phyloP scores from a whole-genome alignment of 2,329 filamentous ascomycete genomes.

The Arthrobotrys entomopaga region DNA sequence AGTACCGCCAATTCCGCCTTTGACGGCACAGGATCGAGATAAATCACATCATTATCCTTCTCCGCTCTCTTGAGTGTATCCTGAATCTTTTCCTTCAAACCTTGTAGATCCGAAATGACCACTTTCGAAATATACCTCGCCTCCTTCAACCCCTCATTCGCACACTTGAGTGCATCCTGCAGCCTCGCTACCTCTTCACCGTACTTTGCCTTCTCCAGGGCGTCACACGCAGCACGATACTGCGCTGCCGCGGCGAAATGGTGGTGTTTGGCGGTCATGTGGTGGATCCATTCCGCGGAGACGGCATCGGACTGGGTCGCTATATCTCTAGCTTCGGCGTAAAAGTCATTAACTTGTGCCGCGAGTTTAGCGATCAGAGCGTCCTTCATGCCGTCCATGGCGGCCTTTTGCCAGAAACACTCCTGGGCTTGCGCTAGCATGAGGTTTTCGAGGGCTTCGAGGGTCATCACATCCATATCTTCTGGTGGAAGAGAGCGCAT shows the following conservation, averaged over 20 bases:
- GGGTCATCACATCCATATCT: conserved; percentile 90
- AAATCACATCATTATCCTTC: conserved; percentile 96
- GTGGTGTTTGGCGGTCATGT: conserved; percentile 95
- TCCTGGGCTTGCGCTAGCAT: conserved; percentile 94
- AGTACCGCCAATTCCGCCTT: conserved; percentile 88
- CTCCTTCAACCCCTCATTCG: conserved; percentile 87
- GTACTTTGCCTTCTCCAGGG: conserved; percentile 90
- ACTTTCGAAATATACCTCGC: conserved; percentile 81
- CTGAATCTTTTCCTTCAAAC: conserved; percentile 80
- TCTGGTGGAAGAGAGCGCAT: conserved; percentile 85
- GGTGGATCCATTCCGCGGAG: conserved; percentile 81
- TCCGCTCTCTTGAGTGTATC: conserved; percentile 92
- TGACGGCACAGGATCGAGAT: conserved; percentile 83
- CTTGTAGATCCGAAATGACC: conserved; percentile 83
- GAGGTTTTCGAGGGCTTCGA: conserved; percentile 83
- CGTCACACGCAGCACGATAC: conserved; percentile 88
- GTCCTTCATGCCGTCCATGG: conserved; percentile 92
- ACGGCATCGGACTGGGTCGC: conserved; percentile 89
- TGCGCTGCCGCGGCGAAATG: conserved; percentile 97
- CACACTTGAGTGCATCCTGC: conserved; percentile 81
- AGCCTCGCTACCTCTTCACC: conserved; percentile 93
- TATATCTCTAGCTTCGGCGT: conserved; percentile 82
- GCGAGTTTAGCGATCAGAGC: conserved; percentile 90
- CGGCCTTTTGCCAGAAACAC: conserved; percentile 97
- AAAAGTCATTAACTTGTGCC: conserved; percentile 89